A percentile compares a stretch with the other conserved stretches of the same genome.
These are phyloP conservation scores for Cytidiella melzeri DNA, from an alignment of 768 basidiomycete genomes.

Conservation along the genomic window DNA sequence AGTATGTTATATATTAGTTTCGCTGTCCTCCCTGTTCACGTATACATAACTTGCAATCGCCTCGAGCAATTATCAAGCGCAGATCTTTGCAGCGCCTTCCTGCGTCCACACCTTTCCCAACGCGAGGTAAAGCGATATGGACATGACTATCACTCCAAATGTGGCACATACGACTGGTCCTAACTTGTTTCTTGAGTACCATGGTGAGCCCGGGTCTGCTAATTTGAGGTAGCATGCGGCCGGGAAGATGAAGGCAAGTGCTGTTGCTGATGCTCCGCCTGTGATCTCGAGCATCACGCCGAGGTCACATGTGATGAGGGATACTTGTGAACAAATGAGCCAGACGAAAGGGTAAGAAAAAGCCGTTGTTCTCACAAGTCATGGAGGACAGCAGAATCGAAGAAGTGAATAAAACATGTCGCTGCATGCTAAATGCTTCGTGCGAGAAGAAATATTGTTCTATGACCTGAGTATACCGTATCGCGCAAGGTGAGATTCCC, in stretches of 20 bases:
- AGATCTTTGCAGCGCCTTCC: conserved; percentile 68
- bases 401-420: conserved; percentile 90
- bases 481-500: neutral
- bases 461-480: conserved; percentile 76
- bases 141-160: conserved; percentile 76
- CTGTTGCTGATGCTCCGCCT: conserved; percentile 91
- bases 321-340: conserved; percentile 45
- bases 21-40: neutral
- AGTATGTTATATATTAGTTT: conserved; percentile 2
- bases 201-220: conserved; percentile 44
- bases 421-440: conserved; percentile 71
- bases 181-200: conserved; percentile 67
- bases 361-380: conserved; percentile 64
- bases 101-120: conserved; percentile 73
- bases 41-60: too few relatives aligned
- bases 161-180: conserved; percentile 66
- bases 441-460: conserved; percentile 96
- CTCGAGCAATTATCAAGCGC: conserved; percentile 37
- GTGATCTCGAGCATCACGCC: conserved; percentile 99
- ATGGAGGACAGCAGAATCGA: conserved; percentile 76
- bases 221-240: conserved; percentile 84
- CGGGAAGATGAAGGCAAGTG: conserved; percentile 90
- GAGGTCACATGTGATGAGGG: conserved; percentile 90
- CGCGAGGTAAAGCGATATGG: conserved; percentile 71
- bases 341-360: neutral